These are phyloP conservation scores for Aegilops umbellulata DNA, from an alignment of 176 grass and related monocot genomes.

Conservation along the genomic window DNA sequence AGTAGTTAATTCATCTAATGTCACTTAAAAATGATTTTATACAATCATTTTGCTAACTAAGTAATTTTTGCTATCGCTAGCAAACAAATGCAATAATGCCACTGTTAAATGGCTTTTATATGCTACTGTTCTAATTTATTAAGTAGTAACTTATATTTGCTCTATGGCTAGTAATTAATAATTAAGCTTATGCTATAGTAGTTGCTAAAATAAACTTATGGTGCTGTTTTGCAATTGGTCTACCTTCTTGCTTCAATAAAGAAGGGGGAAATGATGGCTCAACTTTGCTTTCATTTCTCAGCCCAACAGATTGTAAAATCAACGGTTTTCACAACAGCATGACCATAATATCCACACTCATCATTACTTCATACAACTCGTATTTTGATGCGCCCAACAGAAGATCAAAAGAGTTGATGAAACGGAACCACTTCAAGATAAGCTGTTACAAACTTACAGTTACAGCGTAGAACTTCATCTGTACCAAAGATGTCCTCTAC, in stretches of 20 bases:
- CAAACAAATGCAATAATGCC: too few species aligned
- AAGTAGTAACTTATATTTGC: too few species aligned
- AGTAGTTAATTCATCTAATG: too few species aligned
- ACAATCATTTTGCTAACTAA: too few species aligned
- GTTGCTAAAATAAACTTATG: too few species aligned
- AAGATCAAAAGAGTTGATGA: neutral
- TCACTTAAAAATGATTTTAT: too few species aligned
- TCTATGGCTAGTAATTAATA: too few species aligned
- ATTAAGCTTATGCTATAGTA: too few species aligned
- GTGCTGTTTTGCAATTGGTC: too few species aligned
- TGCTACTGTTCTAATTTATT: too few species aligned
- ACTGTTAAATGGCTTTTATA: too few species aligned
- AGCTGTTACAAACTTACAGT: neutral
- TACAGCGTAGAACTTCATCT: neutral
- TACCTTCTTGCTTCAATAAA: neutral
- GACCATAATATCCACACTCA: neutral
- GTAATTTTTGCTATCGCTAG: too few species aligned
- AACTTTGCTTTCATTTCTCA: neutral
- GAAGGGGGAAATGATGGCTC: neutral
- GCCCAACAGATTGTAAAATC: neutral
- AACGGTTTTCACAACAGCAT: neutral
- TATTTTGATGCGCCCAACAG: neutral
- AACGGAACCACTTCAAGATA: neutral
- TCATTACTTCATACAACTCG: neutral
- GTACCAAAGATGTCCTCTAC: constrained; percentile 15